Percentiles rank a stretch among this genome's conserved stretches.
Evolutionary conservation across 1,284 basidiomycete genomes (phyloP).

Genomic region (Somion occarium): DNA sequence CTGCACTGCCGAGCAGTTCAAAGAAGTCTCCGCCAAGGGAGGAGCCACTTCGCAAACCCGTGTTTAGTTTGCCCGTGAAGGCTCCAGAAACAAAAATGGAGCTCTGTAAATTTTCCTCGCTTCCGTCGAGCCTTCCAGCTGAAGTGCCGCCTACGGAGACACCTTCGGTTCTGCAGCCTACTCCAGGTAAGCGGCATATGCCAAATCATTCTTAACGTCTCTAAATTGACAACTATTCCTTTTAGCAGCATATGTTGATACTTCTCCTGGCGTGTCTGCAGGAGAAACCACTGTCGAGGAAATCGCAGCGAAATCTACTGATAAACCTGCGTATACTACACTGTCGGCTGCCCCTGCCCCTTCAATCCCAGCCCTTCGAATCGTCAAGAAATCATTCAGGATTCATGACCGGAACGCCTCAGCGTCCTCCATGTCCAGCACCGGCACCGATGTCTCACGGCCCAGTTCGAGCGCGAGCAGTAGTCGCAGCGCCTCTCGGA

Average conservation of each 20-base stretch:
- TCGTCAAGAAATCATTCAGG: constrained; percentile 37
- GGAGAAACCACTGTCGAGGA: not conserved
- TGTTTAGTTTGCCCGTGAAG: not conserved
- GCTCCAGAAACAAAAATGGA: no score
- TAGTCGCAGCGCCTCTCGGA: constrained; percentile 1
- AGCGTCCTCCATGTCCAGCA: constrained; percentile 12
- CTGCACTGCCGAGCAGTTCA: not conserved
- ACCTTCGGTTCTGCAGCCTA: no score
- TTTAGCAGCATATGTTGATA: not conserved
- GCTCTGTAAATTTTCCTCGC: not conserved
- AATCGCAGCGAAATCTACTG: not conserved
- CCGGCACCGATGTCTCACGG: not conserved
- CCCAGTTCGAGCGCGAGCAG: constrained; percentile 5
- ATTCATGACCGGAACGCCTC: constrained; percentile 15
- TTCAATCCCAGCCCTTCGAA: constrained; percentile 40
- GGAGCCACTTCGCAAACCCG: not conserved
- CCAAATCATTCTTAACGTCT: not conserved
- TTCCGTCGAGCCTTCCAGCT: no score
- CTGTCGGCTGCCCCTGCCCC: constrained; percentile 19
- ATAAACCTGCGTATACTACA: no score
- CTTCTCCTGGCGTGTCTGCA: not conserved
- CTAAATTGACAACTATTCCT: not conserved
- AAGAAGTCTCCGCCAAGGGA: not conserved
- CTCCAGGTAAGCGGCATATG: not conserved
- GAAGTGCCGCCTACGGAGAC: not conserved